Evolutionary conservation across 331 rosid genomes (phyloP).

Genomic region (Phaseolus coccineus): DNA sequence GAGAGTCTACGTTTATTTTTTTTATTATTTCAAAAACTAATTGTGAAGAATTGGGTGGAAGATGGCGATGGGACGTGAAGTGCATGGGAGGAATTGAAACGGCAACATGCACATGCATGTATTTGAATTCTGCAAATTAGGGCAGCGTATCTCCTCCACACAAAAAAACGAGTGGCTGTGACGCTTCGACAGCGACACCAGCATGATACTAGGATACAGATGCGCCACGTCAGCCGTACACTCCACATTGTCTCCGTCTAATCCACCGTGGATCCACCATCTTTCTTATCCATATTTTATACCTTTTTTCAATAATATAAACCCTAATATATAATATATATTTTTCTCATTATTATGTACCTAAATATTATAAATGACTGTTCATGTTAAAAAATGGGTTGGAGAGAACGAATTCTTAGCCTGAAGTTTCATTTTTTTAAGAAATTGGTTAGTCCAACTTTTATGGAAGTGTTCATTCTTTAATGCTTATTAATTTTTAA

Average conservation of each 20-base stretch:
- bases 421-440: too few relatives aligned
- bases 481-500: too few relatives aligned
- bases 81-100: background rate
- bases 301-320: too few relatives aligned
- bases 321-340: too few relatives aligned
- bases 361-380: too few relatives aligned
- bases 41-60: background rate
- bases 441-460: too few relatives aligned
- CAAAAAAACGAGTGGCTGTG: slow-evolving; percentile 4
- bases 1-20: too few relatives aligned
- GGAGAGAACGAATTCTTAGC: too few relatives aligned
- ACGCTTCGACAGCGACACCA: background rate
- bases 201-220: background rate
- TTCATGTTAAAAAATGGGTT: too few relatives aligned
- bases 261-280: background rate
- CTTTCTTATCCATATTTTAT: background rate
- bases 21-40: too few relatives aligned
- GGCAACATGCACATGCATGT: background rate
- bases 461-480: too few relatives aligned
- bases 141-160: background rate
- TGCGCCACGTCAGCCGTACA: background rate
- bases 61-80: slow-evolving; percentile 17
- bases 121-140: background rate
- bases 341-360: too few relatives aligned
- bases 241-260: background rate